Evolutionary conservation across 2,329 filamentous ascomycete species (phyloP).

Genomic region (Blumeriella jaapii): DNA sequence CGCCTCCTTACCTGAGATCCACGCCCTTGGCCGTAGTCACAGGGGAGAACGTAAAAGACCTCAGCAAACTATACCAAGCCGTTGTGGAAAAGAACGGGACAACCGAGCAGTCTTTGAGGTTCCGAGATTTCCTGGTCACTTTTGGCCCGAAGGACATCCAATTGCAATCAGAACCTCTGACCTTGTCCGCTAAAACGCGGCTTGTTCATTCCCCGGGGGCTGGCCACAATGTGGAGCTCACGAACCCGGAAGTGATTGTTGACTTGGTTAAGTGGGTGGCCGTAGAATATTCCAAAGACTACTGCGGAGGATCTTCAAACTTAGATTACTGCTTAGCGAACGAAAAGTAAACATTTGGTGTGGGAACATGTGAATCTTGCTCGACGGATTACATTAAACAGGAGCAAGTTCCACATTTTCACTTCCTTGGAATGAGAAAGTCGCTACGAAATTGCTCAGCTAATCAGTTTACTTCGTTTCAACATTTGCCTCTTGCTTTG

Average conservation of each 20-base stretch:
- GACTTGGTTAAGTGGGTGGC: conserved; percentile 27
- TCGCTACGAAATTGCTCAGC: no score
- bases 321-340: no score
- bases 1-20: conserved; percentile 1
- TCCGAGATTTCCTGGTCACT: conserved; percentile 21
- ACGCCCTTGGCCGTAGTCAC: conserved; percentile 4
- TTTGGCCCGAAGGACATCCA: conserved; percentile 23
- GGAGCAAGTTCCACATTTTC: no score
- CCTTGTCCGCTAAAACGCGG: conserved; percentile 24
- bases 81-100: conserved; percentile 27
- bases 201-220: conserved; percentile 25
- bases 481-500: no score
- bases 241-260: conserved; percentile 28
- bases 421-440: no score
- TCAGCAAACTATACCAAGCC: conserved; percentile 25
- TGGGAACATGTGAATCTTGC: no score
- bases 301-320: no score
- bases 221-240: conserved; percentile 29
- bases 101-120: conserved; percentile 23
- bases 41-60: conserved; percentile 1
- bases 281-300: background rate
- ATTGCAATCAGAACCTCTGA: conserved; percentile 24
- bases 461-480: no score
- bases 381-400: no score
- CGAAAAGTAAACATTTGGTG: no score